Evolutionary conservation across 2,329 filamentous ascomycete genomes (phyloP), one percentile per base, ranked within the genome.

Genomic region (Zelopaecilomyces penicillatus): DNA sequence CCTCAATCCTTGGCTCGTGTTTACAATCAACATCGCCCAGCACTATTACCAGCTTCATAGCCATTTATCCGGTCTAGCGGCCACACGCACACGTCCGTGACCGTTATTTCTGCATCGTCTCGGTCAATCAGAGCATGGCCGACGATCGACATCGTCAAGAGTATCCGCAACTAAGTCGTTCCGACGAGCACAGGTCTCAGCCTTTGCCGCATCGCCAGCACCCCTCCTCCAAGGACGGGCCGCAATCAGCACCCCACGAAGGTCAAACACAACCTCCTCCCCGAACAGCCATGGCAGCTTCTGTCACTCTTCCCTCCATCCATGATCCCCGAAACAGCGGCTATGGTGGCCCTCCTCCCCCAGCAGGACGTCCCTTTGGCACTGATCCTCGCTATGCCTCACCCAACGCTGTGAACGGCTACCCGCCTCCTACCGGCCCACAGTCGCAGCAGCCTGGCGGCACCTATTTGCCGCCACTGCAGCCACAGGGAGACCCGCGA

Each of bases 231-330:
- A 46, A 67, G 65, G 68, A 72, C 50, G 64, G 65, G 49, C 56
- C 61, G 39, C 59, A 62, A 37, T 64, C 61, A 55, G 19, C 19
- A 19, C 55, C 63, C 11, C 40, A 46, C 8, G 39, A 45, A 35
- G 28, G 43, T 30, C 38, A 47, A 39, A 32, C 31, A 30, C 43
- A 31, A 19, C 41, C 42, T 27, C 45, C 35, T 12, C 35, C 39
- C 43, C 52, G 56, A 53, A 43, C 52, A 52, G 63, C 52, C 52
- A 73, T 73, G 66, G 67, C 69, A 42, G 57, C 66, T 41, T 62
- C 65, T 46, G 66, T 73, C 47, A 73, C 66, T 48, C 60, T 74
- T 31, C 73, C 74, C 1, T 69, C 73, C 12, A 75, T 76, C 43
- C 66, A 74, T 43, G 73, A 75, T 53, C 59, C 66, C 39, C 62